Evolutionary conservation across 2,329 filamentous ascomycete species (phyloP).

Genomic region (Penicillium sp.): DNA sequence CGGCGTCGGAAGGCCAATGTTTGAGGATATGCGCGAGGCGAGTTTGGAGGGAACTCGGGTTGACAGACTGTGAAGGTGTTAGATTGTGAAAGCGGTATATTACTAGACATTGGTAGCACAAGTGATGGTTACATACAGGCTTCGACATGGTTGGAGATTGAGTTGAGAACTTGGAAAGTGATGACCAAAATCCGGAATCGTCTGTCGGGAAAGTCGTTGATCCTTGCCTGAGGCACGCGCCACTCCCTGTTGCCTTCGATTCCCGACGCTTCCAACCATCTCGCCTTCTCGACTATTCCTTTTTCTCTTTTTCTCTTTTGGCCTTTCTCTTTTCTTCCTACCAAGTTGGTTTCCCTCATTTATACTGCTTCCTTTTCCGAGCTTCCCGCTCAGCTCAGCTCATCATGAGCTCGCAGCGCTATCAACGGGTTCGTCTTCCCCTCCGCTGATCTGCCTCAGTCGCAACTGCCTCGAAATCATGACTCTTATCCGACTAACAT

Average conservation of each 20-base stretch:
- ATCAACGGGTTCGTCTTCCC: conserved; percentile 42
- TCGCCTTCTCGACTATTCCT: conserved; percentile 10
- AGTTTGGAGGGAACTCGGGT: conserved; percentile 27
- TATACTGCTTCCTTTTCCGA: conserved; percentile 20
- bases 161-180: background rate
- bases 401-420: conserved; percentile 49
- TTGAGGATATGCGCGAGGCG: conserved; percentile 43
- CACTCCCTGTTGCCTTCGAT: conserved; percentile 23
- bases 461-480: conserved; percentile 4
- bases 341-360: conserved; percentile 11
- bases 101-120: background rate
- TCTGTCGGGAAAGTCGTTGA: conserved; percentile 1
- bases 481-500: conserved; percentile 12
- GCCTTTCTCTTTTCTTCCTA: conserved; percentile 7
- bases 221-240: conserved; percentile 19
- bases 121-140: conserved; percentile 19
- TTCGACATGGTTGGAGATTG: conserved; percentile 24
- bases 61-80: conserved; percentile 21
- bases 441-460: conserved; percentile 17
- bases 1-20: conserved; percentile 43
- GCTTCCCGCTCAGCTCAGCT: conserved; percentile 37
- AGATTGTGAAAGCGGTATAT: background rate
- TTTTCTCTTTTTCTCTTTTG: background rate
- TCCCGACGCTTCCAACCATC: conserved; percentile 17
- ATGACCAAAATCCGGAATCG: background rate